A percentile compares a stretch with the other conserved stretches of the same genome.
phyloP scores from a whole-genome alignment of 805 yeast species.

The Nakazawaea molendinolei region DNA sequence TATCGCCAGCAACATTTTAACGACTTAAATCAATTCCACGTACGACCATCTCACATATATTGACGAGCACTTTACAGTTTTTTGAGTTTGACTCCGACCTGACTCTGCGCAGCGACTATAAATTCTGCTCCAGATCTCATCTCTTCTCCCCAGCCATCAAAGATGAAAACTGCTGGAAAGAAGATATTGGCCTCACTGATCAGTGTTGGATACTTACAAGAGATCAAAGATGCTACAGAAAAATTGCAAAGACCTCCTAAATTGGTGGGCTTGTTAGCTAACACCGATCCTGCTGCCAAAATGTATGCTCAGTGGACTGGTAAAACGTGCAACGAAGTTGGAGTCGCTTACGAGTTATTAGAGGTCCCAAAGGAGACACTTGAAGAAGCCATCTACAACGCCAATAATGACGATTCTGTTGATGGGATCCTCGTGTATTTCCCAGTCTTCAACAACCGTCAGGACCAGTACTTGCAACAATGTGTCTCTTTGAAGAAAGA shows the following conservation, averaged over 20 bases:
- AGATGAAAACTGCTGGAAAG: slow-evolving; percentile 47
- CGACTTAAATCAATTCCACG: too few species aligned
- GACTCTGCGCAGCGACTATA: too few species aligned
- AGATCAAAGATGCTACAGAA: slow-evolving; percentile 54
- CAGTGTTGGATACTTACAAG: slow-evolving; percentile 75
- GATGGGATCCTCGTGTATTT: slow-evolving; percentile 96
- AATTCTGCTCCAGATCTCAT: too few species aligned
- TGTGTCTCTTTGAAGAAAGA: slow-evolving; percentile 88
- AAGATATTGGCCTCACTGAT: slow-evolving; percentile 83
- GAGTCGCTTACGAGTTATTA: slow-evolving; percentile 76
- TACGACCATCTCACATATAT: too few species aligned
- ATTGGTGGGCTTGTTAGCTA: slow-evolving; percentile 88
- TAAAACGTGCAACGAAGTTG: slow-evolving; percentile 79
- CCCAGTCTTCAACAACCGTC: slow-evolving; percentile 93
- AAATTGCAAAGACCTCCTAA: slow-evolving; percentile 51
- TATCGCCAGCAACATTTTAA: too few species aligned
- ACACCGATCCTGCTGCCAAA: slow-evolving; percentile 89
- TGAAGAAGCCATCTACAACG: slow-evolving; percentile 76
- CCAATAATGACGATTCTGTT: slow-evolving; percentile 68
- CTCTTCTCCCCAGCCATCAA: too few species aligned
- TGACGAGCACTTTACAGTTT: too few species aligned
- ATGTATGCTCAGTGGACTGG: slow-evolving; percentile 97
- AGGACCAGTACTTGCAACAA: slow-evolving; percentile 94
- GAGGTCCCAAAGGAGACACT: slow-evolving; percentile 71
- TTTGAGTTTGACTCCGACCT: too few species aligned